Conservation (phyloP, 306 rosid species). For the Pyrus bretschneideri region DNA sequence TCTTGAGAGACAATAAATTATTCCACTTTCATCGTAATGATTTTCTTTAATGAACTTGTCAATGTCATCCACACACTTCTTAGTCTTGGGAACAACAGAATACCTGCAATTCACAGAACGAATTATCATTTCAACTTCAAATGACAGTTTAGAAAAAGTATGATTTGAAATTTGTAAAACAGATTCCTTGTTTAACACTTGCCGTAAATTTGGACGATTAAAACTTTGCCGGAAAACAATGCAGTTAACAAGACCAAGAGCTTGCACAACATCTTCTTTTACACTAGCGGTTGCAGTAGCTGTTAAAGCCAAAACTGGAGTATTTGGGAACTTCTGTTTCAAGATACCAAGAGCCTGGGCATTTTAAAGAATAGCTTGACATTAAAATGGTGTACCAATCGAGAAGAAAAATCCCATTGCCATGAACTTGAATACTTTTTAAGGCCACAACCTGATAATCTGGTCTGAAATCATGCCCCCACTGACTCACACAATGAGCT, state of each 20-base stretch:
- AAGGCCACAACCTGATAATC: conserved; percentile 81
- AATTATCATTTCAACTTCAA: background rate
- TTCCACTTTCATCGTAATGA: conserved; percentile 92
- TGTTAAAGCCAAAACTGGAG: conserved; percentile 93
- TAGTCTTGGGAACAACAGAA: conserved; percentile 83
- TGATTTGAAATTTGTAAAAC: conserved; percentile 9
- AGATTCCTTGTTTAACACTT: conserved; percentile 24
- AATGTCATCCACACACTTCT: conserved; percentile 84
- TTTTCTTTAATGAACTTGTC: conserved; percentile 80
- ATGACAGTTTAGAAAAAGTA: background rate
- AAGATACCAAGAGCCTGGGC: conserved; percentile 92
- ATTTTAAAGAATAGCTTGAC: conserved; percentile 18
- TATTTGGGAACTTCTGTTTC: conserved; percentile 86
- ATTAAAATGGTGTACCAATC: background rate
- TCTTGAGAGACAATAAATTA: conserved; percentile 93
- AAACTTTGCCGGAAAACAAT: conserved; percentile 93
- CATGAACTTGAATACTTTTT: conserved; percentile 5
- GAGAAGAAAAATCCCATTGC: background rate
- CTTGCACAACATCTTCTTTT: conserved; percentile 98
- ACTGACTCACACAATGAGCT: conserved; percentile 99
- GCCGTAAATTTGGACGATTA: conserved; percentile 92
- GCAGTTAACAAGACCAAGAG: conserved; percentile 94
- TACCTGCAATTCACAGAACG: conserved; percentile 49
- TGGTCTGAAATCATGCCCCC: conserved; percentile 99
- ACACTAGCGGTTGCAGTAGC: conserved; percentile 99